A percentile compares a stretch with the other conserved stretches of the same genome.
Evolutionary conservation across 352 stramenopile species (phyloP).

Genomic region (Phytophthora sojae): DNA sequence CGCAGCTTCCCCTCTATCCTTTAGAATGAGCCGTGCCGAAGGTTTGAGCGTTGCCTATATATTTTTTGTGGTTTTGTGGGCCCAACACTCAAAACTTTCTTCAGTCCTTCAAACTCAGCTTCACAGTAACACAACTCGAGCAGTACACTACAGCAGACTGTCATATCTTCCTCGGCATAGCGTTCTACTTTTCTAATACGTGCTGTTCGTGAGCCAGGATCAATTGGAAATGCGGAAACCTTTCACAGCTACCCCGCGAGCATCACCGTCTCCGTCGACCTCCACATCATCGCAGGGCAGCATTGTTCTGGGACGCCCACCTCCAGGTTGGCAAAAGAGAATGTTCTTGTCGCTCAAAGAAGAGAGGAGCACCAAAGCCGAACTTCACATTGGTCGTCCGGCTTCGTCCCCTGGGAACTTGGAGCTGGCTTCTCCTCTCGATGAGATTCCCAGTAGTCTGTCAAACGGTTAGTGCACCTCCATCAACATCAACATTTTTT

Average conservation of each 20-base stretch:
- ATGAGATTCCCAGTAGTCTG: neutral
- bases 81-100: neutral
- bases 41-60: constrained; percentile 15
- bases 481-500: neutral
- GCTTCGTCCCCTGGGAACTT: neutral
- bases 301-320: constrained; percentile 41
- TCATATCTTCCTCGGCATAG: neutral
- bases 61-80: neutral
- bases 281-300: constrained; percentile 53
- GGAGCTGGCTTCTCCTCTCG: constrained; percentile 1
- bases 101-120: constrained; percentile 41
- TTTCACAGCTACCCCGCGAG: constrained; percentile 11
- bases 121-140: constrained; percentile 9
- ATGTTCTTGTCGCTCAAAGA: constrained; percentile 31
- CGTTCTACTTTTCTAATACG: neutral
- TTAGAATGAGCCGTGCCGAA: constrained; percentile 46
- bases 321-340: constrained; percentile 52
- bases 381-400: constrained; percentile 5
- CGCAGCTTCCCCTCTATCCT: constrained; percentile 26
- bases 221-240: neutral
- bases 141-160: constrained; percentile 8
- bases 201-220: constrained; percentile 7
- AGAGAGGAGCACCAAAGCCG: neutral
- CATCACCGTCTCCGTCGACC: constrained; percentile 35
- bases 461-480: constrained; percentile 14